Evolutionary conservation across 2,329 filamentous ascomycete species (phyloP).

Genomic region (Penicillium janthinellum): DNA sequence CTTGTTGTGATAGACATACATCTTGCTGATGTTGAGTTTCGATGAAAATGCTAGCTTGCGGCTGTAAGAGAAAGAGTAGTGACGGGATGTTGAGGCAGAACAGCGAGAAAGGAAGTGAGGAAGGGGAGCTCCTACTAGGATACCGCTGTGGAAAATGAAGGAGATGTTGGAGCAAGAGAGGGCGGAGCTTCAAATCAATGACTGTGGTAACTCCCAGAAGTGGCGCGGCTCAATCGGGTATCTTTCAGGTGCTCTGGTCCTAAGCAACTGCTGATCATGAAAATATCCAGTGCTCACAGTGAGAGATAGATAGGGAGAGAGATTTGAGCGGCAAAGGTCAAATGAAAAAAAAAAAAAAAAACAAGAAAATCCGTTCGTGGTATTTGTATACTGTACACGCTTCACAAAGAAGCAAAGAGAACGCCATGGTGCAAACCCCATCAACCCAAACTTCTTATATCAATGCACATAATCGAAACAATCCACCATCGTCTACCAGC

Average conservation of each 20-base stretch:
- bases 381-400: slow-evolving; percentile 30
- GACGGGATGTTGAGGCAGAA: too few species aligned
- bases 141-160: not conserved
- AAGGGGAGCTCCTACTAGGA: not conserved
- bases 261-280: not conserved
- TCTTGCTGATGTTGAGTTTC: slow-evolving; percentile 42
- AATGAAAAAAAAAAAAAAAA: slow-evolving; percentile 5
- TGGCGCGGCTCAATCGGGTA: not conserved
- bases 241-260: not conserved
- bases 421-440: slow-evolving; percentile 30
- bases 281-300: not conserved
- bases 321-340: not conserved
- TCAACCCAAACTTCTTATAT: slow-evolving; percentile 24
- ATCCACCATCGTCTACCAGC: slow-evolving; percentile 66
- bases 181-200: not conserved
- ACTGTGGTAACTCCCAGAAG: not conserved
- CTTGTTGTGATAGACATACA: slow-evolving; percentile 74
- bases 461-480: slow-evolving; percentile 10
- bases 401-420: slow-evolving; percentile 26
- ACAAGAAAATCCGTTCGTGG: slow-evolving; percentile 5
- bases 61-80: slow-evolving; percentile 2
- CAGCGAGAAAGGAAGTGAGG: not conserved
- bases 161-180: not conserved
- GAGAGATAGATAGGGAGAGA: not conserved
- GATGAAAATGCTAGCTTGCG: not conserved